Evolutionary conservation across 352 stramenopile species (phyloP), one percentile per base, ranked within the genome.

Genomic region (Phytophthora hibernalis): DNA sequence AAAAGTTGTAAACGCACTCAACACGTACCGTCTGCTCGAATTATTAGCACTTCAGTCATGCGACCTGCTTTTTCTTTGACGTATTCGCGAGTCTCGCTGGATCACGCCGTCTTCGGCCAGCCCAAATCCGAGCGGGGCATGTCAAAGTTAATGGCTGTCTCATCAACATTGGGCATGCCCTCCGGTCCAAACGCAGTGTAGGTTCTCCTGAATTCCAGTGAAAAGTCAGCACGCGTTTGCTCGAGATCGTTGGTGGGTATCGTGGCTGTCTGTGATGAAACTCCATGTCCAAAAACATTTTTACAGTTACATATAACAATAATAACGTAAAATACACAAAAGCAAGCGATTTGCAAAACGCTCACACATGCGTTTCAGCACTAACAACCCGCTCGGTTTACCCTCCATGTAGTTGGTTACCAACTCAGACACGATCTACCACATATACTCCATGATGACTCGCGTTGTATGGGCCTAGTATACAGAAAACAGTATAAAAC

Each of bases 21-120:
- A 38, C 37, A 48, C 35, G n/a, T 31, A 56, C 31, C 31, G 20
- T 45, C 49, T 5, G 49, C 49, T 20, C 49, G 6, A 56, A 56
- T 56, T 20, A 31, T 33, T 0, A 56, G 31, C 30, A 56, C 21
- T 33, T 20, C 20, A 5, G 43, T 50, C 20, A 50, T 26, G 0
- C 43, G 43, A 3, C 16, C 38, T 30, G 26, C 26, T 30, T 30
- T 28, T 28, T 2, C 24, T 28, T 28, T 28, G 3, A 28, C 24
- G 5, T 28, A 5, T 28, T 28, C 5, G 24, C 5, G 2, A 28
- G 24, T 28, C 24, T 5, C 24, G 5, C 3, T 2, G 24, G 24
- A 5, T 28, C 24, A 5, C 24, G 5, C 24, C 24, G 24, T 28
- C 24, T 5, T 28, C 3, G 24, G 24, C 5, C 24, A 28, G 24